Conservation (phyloP, 805 yeast genomes). For the Teunomyces panamensis region DNA sequence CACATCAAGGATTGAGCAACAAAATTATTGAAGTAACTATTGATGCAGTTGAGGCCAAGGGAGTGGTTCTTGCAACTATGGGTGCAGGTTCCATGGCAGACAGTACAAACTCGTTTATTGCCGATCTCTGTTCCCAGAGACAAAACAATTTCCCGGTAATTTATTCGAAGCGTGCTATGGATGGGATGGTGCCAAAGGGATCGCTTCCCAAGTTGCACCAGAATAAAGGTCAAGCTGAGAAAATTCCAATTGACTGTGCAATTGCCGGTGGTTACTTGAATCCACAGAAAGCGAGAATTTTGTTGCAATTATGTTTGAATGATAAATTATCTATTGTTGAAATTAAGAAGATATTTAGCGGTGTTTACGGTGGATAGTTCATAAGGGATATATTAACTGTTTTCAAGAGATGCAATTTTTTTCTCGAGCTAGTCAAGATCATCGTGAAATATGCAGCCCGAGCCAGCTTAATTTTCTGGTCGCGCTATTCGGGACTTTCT, state of each 20-base stretch:
- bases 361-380: slow-evolving; percentile 37
- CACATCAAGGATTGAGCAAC: slow-evolving; percentile 58
- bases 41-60: slow-evolving; percentile 44
- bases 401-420: no score
- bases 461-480: no score
- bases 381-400: neutral
- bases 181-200: slow-evolving; percentile 65
- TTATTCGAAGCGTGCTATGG: slow-evolving; percentile 65
- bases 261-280: slow-evolving; percentile 65
- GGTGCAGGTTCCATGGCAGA: slow-evolving; percentile 68
- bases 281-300: slow-evolving; percentile 61
- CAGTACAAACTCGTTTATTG: slow-evolving; percentile 43
- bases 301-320: slow-evolving; percentile 54
- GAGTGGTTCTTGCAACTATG: slow-evolving; percentile 64
- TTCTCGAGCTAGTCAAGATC: no score
- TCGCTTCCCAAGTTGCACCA: slow-evolving; percentile 27
- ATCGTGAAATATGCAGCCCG: no score
- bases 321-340: slow-evolving; percentile 35
- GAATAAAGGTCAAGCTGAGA: slow-evolving; percentile 5
- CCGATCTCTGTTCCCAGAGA: slow-evolving; percentile 20
- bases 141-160: slow-evolving; percentile 50
- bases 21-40: slow-evolving; percentile 46
- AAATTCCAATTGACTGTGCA: slow-evolving; percentile 31
- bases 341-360: slow-evolving; percentile 45
- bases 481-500: no score